Evolutionary conservation across 2,329 filamentous ascomycete species (phyloP).

Genomic region (Bipolaris zeicola): DNA sequence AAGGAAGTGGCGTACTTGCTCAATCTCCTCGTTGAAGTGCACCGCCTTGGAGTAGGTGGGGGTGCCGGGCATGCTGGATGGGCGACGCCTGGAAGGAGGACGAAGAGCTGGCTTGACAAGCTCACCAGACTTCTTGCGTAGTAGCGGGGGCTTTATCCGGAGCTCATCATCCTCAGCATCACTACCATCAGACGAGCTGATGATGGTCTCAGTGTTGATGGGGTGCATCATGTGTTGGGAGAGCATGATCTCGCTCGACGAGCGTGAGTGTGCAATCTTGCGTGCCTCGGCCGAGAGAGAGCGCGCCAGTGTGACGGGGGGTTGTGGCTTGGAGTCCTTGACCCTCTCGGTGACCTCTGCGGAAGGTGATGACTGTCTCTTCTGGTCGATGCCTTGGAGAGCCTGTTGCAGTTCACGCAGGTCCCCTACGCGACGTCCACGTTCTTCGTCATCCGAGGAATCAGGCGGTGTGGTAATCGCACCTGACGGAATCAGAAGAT

Average conservation of each 20-base stretch:
- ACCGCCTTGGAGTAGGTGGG: slow-evolving; percentile 95
- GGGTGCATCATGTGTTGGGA: slow-evolving; percentile 50
- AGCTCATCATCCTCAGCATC: slow-evolving; percentile 64
- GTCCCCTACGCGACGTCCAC: slow-evolving; percentile 51
- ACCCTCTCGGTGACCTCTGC: slow-evolving; percentile 34
- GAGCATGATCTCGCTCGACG: slow-evolving; percentile 62
- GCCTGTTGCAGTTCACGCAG: slow-evolving; percentile 77
- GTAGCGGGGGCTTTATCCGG: slow-evolving; percentile 79
- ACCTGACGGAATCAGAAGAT: slow-evolving; percentile 77
- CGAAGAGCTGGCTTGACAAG: slow-evolving; percentile 90
- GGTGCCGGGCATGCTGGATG: slow-evolving; percentile 96
- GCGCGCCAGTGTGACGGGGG: slow-evolving; percentile 27
- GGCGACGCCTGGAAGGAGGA: slow-evolving; percentile 76
- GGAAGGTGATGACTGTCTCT: slow-evolving; percentile 64
- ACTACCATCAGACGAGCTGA: slow-evolving; percentile 56
- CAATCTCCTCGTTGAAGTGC: slow-evolving; percentile 96
- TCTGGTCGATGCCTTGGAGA: slow-evolving; percentile 77
- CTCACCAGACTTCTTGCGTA: slow-evolving; percentile 98
- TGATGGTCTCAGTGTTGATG: slow-evolving; percentile 53
- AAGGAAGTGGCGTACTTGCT: slow-evolving; percentile 94
- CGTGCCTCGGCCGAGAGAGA: slow-evolving; percentile 60
- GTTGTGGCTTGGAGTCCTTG: slow-evolving; percentile 18
- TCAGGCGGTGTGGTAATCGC: slow-evolving; percentile 92
- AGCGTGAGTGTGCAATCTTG: slow-evolving; percentile 66
- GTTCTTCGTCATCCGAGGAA: slow-evolving; percentile 88